phyloP scores from a whole-genome alignment of 2,329 filamentous ascomycete species.

The Xylaria sp. region DNA sequence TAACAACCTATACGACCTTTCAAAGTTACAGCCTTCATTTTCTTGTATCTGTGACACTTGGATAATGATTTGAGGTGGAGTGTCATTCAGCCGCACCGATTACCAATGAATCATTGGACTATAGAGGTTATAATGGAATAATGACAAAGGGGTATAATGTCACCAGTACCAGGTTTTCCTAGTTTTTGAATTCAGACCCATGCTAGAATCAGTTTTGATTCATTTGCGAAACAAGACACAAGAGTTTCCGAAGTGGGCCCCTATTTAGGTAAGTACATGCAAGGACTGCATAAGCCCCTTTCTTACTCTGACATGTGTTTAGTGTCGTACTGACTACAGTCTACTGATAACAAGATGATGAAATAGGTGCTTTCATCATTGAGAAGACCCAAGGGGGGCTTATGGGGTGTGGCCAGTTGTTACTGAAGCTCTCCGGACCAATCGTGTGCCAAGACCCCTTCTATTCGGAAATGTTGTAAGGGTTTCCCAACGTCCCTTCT shows the following conservation, averaged over 20 bases:
- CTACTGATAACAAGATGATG: not conserved
- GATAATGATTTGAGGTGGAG: no score
- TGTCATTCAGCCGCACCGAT: no score
- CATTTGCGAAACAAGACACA: not conserved
- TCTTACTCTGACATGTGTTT: not conserved
- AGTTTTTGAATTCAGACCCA: not conserved
- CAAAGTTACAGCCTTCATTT: not conserved
- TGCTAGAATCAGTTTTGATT: not conserved
- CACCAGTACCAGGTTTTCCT: not conserved
- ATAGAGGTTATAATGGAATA: no score
- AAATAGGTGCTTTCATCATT: not conserved
- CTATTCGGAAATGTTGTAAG: not conserved
- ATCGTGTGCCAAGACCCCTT: slow-evolving; percentile 2
- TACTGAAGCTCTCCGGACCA: not conserved
- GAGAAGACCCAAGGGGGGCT: not conserved
- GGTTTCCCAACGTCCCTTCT: slow-evolving; percentile 2
- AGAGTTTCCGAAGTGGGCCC: not conserved
- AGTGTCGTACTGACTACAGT: not conserved
- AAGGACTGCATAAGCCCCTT: not conserved
- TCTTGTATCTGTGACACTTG: not conserved
- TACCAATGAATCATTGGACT: no score
- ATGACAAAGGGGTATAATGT: not conserved
- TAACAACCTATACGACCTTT: not conserved
- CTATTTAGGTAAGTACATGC: not conserved
- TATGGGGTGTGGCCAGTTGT: not conserved